A percentile compares a stretch with the other conserved stretches of the same genome.
Evolutionary conservation across 257 asterid species (phyloP).

Genomic region (Thymus mandschuricus): DNA sequence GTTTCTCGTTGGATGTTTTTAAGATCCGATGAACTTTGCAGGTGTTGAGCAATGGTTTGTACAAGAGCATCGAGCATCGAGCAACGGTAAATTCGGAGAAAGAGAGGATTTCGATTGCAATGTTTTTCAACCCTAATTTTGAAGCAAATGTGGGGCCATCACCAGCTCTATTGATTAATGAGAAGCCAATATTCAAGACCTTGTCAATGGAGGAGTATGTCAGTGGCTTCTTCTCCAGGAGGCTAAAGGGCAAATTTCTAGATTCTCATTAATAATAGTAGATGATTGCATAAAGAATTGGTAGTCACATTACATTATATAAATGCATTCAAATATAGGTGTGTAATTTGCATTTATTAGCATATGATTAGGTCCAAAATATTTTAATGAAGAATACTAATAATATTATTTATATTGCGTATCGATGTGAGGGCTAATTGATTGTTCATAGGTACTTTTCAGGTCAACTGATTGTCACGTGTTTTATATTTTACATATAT

Average conservation of each 20-base stretch:
- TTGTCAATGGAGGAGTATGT: conserved; percentile 48
- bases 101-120: conserved; percentile 60
- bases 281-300: not conserved
- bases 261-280: conserved; percentile 7
- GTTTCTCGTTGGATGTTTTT: not conserved
- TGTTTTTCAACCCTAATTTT: conserved; percentile 66
- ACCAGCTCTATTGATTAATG: conserved; percentile 28
- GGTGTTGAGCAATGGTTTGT: conserved; percentile 72
- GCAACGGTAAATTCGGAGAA: conserved; percentile 56
- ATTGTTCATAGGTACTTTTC: no score
- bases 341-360: not conserved
- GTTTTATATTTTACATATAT: no score
- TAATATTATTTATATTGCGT: not conserved
- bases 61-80: conserved; percentile 69
- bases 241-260: conserved; percentile 56
- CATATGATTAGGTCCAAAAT: not conserved
- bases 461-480: no score
- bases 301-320: not conserved
- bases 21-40: conserved; percentile 20
- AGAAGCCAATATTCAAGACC: conserved; percentile 44
- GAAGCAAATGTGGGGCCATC: conserved; percentile 61
- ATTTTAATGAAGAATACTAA: not conserved
- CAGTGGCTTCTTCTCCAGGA: conserved; percentile 58
- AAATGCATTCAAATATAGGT: not conserved
- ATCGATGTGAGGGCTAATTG: not conserved